A percentile compares a stretch with the other conserved stretches of the same genome.
These are phyloP conservation scores for Senecio squalidus DNA, from an alignment of 140 eudicot genomes.

Conservation along the genomic window DNA sequence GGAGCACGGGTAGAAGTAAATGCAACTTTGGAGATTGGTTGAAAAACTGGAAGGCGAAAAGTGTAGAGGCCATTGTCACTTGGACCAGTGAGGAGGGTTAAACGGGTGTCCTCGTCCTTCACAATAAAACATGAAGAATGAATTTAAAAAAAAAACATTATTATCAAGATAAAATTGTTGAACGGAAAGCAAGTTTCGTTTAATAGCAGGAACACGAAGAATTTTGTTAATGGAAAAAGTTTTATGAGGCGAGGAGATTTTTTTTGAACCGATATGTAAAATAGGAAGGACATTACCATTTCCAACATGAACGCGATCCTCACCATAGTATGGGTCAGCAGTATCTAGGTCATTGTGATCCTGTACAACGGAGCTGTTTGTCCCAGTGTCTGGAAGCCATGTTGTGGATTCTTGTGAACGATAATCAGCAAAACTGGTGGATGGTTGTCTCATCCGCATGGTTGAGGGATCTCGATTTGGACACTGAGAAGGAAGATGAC, in stretches of 20 bases:
- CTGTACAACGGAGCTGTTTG: neutral
- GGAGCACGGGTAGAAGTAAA: neutral
- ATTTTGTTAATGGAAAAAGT: neutral
- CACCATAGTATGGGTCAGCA: neutral
- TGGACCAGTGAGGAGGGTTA: slow-evolving; percentile 1
- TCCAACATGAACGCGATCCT: neutral
- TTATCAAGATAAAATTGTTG: slow-evolving; percentile 7
- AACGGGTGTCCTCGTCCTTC: neutral
- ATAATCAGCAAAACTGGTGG: neutral
- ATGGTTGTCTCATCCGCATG: neutral
- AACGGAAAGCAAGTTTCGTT: neutral
- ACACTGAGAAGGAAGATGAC: neutral
- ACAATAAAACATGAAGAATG: neutral
- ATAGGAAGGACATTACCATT: neutral
- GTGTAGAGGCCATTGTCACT: neutral
- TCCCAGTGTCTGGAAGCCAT: neutral
- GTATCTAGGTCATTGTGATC: neutral
- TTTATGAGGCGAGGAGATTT: neutral
- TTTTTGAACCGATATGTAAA: neutral
- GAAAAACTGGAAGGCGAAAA: neutral
- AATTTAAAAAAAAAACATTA: neutral
- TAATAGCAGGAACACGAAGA: neutral
- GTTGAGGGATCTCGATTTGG: neutral
- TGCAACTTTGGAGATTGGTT: neutral
- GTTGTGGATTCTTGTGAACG: neutral